phyloP scores from a whole-genome alignment of 2,329 filamentous ascomycete genomes.

The Stemphylium beticola region DNA sequence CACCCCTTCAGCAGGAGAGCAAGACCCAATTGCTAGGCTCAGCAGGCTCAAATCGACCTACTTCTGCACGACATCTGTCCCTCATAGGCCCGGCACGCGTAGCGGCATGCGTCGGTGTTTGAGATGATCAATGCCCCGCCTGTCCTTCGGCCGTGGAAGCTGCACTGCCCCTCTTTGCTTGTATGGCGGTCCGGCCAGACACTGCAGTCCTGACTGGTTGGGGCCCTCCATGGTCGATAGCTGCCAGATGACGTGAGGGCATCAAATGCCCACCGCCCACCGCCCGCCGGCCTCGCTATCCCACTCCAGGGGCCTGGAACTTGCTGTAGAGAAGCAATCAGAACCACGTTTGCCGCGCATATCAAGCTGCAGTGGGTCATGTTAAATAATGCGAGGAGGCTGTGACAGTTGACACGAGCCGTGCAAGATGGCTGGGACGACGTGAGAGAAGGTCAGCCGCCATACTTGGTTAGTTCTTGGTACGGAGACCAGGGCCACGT shows the following conservation, averaged over 20 bases:
- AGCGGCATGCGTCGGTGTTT: constrained; percentile 20
- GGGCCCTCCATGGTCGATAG: constrained; percentile 13
- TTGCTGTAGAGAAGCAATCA: constrained; percentile 75
- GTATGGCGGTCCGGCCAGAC: constrained; percentile 16
- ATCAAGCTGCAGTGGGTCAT: constrained; percentile 25
- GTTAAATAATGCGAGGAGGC: constrained; percentile 14
- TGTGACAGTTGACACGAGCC: constrained; percentile 23
- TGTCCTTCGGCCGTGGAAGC: constrained; percentile 21
- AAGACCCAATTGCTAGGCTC: too few species aligned
- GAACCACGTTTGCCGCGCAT: constrained; percentile 59
- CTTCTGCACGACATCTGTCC: constrained; percentile 9
- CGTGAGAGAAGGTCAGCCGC: background rate
- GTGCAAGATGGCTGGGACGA: constrained; percentile 16
- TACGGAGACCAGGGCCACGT: background rate
- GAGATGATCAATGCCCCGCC: constrained; percentile 18
- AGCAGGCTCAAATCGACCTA: background rate
- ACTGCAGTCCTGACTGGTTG: constrained; percentile 24
- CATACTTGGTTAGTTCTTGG: background rate
- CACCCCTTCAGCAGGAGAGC: too few species aligned
- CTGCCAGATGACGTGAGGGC: constrained; percentile 35
- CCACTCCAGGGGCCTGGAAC: constrained; percentile 21
- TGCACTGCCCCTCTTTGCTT: constrained; percentile 28
- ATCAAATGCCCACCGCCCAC: constrained; percentile 17
- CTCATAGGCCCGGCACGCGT: constrained; percentile 6
- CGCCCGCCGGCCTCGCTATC: constrained; percentile 20